Conservation (phyloP, 768 basidiomycete species). For the Leccinum obscurum region DNA sequence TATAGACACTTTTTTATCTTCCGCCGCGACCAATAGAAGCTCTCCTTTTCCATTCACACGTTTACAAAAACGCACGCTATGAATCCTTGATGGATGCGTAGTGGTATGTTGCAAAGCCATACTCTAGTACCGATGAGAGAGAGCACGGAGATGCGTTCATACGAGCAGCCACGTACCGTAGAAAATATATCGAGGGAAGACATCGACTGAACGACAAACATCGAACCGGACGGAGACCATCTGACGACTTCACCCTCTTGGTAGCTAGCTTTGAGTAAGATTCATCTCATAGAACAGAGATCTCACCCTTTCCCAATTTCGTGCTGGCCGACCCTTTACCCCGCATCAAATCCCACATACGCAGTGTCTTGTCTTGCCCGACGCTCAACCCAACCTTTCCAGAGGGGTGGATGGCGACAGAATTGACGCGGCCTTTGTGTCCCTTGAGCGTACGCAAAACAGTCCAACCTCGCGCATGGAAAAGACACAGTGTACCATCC, state of each 20-base stretch:
- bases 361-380: constrained; percentile 82
- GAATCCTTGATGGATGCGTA: constrained; percentile 78
- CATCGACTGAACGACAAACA: constrained; percentile 78
- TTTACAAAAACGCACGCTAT: constrained; percentile 76
- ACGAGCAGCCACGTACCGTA: constrained; percentile 47
- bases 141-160: background rate
- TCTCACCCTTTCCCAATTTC: constrained; percentile 82
- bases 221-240: constrained; percentile 77
- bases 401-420: constrained; percentile 87
- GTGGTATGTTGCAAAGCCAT: constrained; percentile 78
- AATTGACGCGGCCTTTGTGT: constrained; percentile 91
- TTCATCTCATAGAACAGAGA: background rate
- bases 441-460: constrained; percentile 87
- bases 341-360: constrained; percentile 99
- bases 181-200: constrained; percentile 81
- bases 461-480: constrained; percentile 92
- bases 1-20: constrained; percentile 84
- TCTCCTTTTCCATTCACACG: constrained; percentile 59
- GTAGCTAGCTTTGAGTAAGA: background rate
- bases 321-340: constrained; percentile 88
- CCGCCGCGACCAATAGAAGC: constrained; percentile 79
- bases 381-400: constrained; percentile 91
- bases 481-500: constrained; percentile 88
- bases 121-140: constrained; percentile 46
- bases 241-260: constrained; percentile 91